Evolutionary conservation across 768 basidiomycete species (phyloP).

Genomic region (Panaeolus cyanescens): DNA sequence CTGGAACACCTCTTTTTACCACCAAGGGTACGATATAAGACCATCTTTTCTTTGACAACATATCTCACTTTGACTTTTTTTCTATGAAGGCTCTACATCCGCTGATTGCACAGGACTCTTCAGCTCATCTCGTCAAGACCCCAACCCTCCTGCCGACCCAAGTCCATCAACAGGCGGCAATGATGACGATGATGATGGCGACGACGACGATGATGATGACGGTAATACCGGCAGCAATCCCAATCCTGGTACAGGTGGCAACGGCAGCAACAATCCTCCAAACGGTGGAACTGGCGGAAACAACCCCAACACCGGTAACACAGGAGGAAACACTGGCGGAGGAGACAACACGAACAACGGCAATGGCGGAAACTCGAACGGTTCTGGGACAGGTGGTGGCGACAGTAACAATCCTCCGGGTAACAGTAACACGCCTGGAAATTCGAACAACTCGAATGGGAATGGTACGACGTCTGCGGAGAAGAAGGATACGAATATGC

Average conservation of each 20-base stretch:
- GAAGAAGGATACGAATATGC: neutral
- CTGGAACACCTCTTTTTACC: constrained; percentile 27
- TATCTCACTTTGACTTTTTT: neutral
- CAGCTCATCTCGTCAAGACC: constrained; percentile 10
- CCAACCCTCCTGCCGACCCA: neutral
- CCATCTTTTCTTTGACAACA: neutral
- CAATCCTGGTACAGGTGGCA: neutral
- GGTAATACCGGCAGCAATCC: neutral
- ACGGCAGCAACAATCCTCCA: neutral
- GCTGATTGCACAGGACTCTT: constrained; percentile 27
- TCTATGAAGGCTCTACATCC: constrained; percentile 25
- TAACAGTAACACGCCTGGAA: neutral
- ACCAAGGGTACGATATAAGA: constrained; percentile 16
- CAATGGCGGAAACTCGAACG: too few species aligned
- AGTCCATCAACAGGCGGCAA: neutral
- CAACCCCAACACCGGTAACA: neutral
- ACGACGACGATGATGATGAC: neutral
- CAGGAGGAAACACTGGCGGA: neutral
- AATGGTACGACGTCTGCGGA: neutral
- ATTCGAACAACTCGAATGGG: neutral
- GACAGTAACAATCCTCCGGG: neutral
- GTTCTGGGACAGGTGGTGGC: neutral
- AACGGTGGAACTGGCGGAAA: neutral
- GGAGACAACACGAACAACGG: neutral
- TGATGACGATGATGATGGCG: neutral